These are phyloP conservation scores for Quillaja saponaria DNA, from an alignment of 306 rosid genomes.

Conservation along the genomic window DNA sequence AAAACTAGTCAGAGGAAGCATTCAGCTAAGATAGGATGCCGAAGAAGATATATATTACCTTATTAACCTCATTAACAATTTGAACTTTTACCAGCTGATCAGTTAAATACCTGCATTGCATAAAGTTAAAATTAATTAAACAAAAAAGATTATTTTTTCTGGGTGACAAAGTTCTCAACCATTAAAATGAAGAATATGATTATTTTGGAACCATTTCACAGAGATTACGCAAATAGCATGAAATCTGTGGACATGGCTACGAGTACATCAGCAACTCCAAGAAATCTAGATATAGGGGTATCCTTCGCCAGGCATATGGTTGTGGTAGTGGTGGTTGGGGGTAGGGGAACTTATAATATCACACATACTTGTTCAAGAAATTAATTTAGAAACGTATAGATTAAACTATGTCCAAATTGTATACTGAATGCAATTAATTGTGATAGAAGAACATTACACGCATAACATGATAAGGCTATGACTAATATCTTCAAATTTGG, in stretches of 20 bases:
- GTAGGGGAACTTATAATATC: not conserved
- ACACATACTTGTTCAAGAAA: not conserved
- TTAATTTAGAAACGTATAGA: too few species aligned
- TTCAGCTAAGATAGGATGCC: conserved; percentile 17
- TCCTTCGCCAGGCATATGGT: too few species aligned
- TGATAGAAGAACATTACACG: not conserved
- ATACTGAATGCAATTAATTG: not conserved
- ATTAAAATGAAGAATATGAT: too few species aligned
- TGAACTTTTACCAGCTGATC: conserved; percentile 76
- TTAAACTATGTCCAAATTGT: too few species aligned
- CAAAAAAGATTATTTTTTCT: too few species aligned
- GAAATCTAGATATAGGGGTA: not conserved
- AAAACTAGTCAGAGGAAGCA: conserved; percentile 15
- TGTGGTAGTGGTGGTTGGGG: too few species aligned
- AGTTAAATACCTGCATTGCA: conserved; percentile 59
- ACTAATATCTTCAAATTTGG: too few species aligned
- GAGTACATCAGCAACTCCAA: not conserved
- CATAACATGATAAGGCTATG: too few species aligned
- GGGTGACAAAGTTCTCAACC: too few species aligned
- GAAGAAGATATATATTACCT: conserved; percentile 49
- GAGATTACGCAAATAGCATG: not conserved
- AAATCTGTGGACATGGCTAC: not conserved
- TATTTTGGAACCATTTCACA: not conserved
- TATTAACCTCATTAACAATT: conserved; percentile 76
- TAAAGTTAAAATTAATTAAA: too few species aligned